Conservation (phyloP, 2,329 filamentous ascomycete genomes). For the Fusarium sp. region DNA sequence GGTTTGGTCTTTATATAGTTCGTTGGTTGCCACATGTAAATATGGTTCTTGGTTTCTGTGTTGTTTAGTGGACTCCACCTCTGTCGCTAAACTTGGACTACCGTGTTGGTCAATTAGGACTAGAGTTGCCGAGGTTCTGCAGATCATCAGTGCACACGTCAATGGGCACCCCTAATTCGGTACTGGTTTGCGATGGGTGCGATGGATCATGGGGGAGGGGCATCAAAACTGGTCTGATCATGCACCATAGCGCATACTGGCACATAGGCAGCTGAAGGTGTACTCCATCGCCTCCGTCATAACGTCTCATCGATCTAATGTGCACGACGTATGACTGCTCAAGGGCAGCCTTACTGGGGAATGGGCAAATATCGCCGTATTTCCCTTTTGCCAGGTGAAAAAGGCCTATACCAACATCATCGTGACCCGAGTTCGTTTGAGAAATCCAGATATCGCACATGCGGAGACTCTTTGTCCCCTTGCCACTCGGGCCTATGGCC, state of each 20-base stretch:
- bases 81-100: not conserved
- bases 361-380: not conserved
- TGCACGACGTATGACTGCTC: fast-evolving
- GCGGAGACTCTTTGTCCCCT: not conserved
- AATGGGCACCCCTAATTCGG: not conserved
- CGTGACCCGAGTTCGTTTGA: not conserved
- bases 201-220: not conserved
- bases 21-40: not conserved
- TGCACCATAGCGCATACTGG: not conserved
- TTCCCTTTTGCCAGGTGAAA: no score
- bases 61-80: not conserved
- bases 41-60: not conserved
- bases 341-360: fast-evolving
- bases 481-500: not conserved
- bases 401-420: no score
- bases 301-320: no score
- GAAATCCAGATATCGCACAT: not conserved
- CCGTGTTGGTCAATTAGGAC: not conserved
- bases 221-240: not conserved
- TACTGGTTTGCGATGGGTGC: not conserved
- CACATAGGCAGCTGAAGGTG: not conserved
- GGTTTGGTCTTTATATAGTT: not conserved
- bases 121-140: not conserved
- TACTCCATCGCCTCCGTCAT: no score
- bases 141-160: not conserved